A percentile compares a stretch with the other conserved stretches of the same genome.
Evolutionary conservation across 208 protist genomes (phyloP).

Genomic region (Trypanosoma rangeli): DNA sequence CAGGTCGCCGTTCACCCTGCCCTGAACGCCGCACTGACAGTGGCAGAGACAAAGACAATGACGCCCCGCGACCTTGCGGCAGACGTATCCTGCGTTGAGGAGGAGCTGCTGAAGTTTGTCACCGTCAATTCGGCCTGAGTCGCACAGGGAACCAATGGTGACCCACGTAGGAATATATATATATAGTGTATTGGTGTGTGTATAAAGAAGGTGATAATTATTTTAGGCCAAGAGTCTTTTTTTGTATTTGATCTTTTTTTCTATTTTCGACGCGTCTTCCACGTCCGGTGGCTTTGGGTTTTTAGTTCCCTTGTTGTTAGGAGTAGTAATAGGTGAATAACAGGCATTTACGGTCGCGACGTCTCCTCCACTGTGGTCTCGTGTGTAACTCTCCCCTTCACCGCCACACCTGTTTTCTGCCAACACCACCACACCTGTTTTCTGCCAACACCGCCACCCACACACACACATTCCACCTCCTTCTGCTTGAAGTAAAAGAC

Average conservation of each 20-base stretch:
- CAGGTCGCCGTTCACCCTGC: conserved; percentile 42
- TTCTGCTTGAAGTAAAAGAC: not conserved
- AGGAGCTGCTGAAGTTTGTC: conserved; percentile 41
- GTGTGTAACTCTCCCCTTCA: too few relatives aligned
- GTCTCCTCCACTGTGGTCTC: too few relatives aligned
- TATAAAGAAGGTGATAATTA: not conserved
- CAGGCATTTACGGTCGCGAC: too few relatives aligned
- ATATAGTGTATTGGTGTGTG: not conserved
- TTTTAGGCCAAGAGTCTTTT: not conserved
- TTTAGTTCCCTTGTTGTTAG: not conserved
- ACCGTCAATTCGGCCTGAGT: not conserved
- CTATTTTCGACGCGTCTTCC: not conserved
- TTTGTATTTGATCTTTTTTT: not conserved
- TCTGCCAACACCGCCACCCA: not conserved
- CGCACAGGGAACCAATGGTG: not conserved
- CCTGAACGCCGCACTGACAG: conserved; percentile 34
- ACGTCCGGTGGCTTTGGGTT: too few relatives aligned
- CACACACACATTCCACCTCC: not conserved
- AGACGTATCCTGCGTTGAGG: conserved; percentile 31
- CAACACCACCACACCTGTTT: not conserved
- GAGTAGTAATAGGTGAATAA: not conserved
- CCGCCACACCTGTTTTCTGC: not conserved
- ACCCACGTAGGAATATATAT: not conserved
- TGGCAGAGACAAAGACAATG: conserved; percentile 26
- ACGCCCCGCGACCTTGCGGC: conserved; percentile 33